Evolutionary conservation across 495 filamentous ascomycete species (phyloP).

Genomic region (Lindgomyces ingoldianus): DNA sequence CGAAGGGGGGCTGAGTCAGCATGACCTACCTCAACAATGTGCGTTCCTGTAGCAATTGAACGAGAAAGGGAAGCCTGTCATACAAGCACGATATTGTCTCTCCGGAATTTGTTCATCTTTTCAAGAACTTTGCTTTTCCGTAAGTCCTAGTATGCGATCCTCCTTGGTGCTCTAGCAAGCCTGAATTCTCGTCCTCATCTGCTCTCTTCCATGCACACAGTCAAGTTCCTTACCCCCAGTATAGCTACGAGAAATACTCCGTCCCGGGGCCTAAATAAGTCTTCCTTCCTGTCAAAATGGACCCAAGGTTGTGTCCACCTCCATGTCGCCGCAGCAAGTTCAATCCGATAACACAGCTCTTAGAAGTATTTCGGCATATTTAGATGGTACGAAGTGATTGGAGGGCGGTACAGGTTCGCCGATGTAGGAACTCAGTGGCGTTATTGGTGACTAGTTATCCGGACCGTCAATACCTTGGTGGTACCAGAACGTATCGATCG

Average conservation of each 20-base stretch:
- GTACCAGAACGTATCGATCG: background rate
- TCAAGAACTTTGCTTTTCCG: background rate
- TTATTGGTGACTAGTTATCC: background rate
- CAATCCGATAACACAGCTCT: background rate
- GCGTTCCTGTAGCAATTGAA: too few relatives aligned
- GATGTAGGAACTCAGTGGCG: background rate
- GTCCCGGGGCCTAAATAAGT: background rate
- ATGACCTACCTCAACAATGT: background rate
- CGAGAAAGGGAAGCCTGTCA: too few relatives aligned
- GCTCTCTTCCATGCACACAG: background rate
- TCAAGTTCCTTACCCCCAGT: background rate
- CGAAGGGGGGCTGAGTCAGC: background rate
- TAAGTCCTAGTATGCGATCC: background rate
- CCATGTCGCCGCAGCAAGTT: background rate
- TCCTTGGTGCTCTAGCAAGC: background rate
- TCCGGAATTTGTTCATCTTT: background rate
- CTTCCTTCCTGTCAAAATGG: constrained; percentile 9
- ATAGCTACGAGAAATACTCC: background rate
- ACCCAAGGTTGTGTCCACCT: background rate
- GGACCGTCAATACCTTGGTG: background rate
- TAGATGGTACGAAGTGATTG: too few relatives aligned
- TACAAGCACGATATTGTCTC: background rate
- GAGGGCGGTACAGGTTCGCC: too few relatives aligned
- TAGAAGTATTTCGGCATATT: background rate
- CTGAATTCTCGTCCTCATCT: background rate